phyloP scores from a whole-genome alignment of 2,329 filamentous ascomycete species.

The Ceratocystis variospora region DNA sequence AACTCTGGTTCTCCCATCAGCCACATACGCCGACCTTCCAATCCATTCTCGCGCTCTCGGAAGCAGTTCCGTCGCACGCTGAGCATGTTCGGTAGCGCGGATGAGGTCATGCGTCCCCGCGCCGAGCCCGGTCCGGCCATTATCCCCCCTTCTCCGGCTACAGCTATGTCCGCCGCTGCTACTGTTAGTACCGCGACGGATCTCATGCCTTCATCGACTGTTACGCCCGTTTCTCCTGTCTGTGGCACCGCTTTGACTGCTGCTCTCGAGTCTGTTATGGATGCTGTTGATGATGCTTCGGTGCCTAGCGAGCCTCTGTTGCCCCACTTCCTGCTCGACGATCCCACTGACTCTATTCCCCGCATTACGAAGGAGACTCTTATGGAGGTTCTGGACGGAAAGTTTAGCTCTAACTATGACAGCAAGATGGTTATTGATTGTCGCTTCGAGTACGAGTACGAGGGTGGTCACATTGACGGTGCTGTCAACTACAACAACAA shows the following conservation, averaged over 20 bases:
- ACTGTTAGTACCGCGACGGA: neutral
- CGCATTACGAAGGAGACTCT: constrained; percentile 73
- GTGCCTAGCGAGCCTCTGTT: constrained; percentile 53
- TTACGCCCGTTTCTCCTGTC: constrained; percentile 4
- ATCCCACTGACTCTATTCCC: constrained; percentile 72
- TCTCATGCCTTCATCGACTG: neutral
- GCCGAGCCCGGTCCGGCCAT: constrained; percentile 32
- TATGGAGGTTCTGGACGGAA: constrained; percentile 74
- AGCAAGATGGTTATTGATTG: constrained; percentile 86
- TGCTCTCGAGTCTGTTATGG: constrained; percentile 56
- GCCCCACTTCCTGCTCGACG: constrained; percentile 71
- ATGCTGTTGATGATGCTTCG: constrained; percentile 54
- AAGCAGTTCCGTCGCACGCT: constrained; percentile 84
- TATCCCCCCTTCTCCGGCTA: constrained; percentile 10
- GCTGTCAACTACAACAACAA: constrained; percentile 97
- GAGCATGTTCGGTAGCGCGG: constrained; percentile 94
- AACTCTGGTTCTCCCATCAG: constrained; percentile 54
- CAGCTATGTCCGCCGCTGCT: neutral
- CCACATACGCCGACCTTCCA: constrained; percentile 59
- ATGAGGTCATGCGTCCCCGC: constrained; percentile 67
- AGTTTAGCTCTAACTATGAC: constrained; percentile 61
- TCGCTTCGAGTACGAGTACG: constrained; percentile 96
- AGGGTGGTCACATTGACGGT: constrained; percentile 85
- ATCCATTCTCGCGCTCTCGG: constrained; percentile 58
- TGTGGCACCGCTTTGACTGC: constrained; percentile 30